Evolutionary conservation across 306 rosid species (phyloP).

Genomic region (Luffa aegyptiaca): DNA sequence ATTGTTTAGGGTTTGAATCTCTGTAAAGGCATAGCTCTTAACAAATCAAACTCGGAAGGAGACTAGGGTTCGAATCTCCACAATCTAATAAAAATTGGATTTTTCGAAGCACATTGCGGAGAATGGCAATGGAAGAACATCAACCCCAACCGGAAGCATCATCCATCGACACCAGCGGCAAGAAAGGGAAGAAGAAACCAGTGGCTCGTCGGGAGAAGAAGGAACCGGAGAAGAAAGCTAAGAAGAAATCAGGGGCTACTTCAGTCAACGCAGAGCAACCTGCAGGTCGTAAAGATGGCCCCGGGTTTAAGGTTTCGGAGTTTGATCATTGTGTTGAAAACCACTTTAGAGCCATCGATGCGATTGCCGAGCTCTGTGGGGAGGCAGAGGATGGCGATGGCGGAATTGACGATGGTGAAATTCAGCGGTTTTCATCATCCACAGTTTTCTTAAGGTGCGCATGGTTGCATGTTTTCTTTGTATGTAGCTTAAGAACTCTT

Average conservation of each 20-base stretch:
- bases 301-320: constrained; percentile 25
- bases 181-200: constrained; percentile 20
- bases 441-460: constrained; percentile 60
- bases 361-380: constrained; percentile 48
- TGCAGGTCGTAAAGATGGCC: neutral
- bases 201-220: neutral
- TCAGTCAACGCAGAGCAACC: neutral
- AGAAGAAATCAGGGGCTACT: neutral
- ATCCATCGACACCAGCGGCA: neutral
- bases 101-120: neutral
- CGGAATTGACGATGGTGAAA: constrained; percentile 25
- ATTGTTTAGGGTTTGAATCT: neutral
- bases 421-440: constrained; percentile 40
- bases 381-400: constrained; percentile 21
- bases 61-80: constrained; percentile 3
- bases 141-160: constrained; percentile 1
- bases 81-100: neutral
- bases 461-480: neutral
- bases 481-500: neutral
- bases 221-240: neutral
- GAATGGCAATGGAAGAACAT: neutral
- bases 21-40: no score
- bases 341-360: constrained; percentile 45
- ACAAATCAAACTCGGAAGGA: neutral
- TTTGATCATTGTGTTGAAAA: constrained; percentile 57